Percentiles rank a stretch among this genome's conserved stretches.
Conservation (phyloP, 352 stramenopile species). For the Phytophthora sansomeana region DNA sequence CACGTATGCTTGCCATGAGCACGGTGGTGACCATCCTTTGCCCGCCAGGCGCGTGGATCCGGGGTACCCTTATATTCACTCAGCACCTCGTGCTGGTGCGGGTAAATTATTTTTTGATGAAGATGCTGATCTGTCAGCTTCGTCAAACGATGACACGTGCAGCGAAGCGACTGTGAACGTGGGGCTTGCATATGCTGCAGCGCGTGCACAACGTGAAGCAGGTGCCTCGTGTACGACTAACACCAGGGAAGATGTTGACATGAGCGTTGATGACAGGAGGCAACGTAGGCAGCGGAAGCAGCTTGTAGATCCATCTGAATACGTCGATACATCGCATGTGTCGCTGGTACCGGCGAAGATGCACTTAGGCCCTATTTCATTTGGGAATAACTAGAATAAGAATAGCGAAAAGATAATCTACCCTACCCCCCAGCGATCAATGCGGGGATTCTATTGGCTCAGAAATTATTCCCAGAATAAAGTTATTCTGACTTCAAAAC, state of each 20-base stretch:
- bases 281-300: constrained; percentile 2
- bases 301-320: constrained; percentile 51
- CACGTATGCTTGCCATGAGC: constrained; percentile 91
- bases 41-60: constrained; percentile 60
- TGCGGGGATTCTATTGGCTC: too few species aligned
- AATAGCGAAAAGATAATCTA: too few species aligned
- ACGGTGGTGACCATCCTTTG: constrained; percentile 84
- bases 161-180: neutral
- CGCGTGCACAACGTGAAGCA: neutral
- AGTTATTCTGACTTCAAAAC: too few species aligned
- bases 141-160: constrained; percentile 11
- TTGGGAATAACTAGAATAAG: too few species aligned
- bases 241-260: neutral
- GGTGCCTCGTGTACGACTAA: neutral
- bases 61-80: constrained; percentile 50
- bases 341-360: constrained; percentile 53
- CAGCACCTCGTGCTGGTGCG: constrained; percentile 21
- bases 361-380: too few species aligned
- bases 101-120: too few species aligned
- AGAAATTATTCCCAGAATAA: too few species aligned
- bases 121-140: neutral
- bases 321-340: constrained; percentile 58
- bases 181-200: neutral
- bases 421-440: too few species aligned
- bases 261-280: neutral